Percentiles rank a stretch among this genome's conserved stretches.
Conservation (phyloP, 257 asterid genomes). For the Solanum pimpinellifolium region DNA sequence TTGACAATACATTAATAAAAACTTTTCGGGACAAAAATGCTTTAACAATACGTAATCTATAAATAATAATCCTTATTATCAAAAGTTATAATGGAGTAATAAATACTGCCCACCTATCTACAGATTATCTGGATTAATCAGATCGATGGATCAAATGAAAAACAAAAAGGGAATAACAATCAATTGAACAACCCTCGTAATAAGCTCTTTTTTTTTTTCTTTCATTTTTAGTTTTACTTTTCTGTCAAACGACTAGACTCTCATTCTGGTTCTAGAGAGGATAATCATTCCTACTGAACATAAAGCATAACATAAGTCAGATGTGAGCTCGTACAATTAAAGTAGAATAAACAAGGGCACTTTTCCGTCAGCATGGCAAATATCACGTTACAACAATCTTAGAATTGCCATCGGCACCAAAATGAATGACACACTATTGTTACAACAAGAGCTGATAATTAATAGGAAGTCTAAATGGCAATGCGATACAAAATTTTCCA, state of each 20-base stretch:
- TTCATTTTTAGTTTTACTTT: neutral
- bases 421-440: neutral
- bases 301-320: neutral
- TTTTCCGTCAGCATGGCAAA: neutral
- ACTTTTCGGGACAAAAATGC: neutral
- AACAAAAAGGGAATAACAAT: too few relatives aligned
- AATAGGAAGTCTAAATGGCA: neutral
- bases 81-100: neutral
- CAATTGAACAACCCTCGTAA: neutral
- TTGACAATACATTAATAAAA: neutral
- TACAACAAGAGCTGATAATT: neutral
- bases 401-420: neutral
- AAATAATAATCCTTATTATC: neutral
- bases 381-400: neutral
- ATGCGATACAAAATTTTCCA: neutral
- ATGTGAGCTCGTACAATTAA: neutral
- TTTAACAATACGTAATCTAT: too few relatives aligned
- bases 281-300: neutral
- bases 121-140: too few relatives aligned
- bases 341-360: neutral
- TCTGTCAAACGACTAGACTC: neutral
- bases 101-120: too few relatives aligned
- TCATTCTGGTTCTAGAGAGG: neutral
- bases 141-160: too few relatives aligned
- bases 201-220: neutral